Conservation (phyloP, 345 rosid species). For the Erucastrum elatum region DNA sequence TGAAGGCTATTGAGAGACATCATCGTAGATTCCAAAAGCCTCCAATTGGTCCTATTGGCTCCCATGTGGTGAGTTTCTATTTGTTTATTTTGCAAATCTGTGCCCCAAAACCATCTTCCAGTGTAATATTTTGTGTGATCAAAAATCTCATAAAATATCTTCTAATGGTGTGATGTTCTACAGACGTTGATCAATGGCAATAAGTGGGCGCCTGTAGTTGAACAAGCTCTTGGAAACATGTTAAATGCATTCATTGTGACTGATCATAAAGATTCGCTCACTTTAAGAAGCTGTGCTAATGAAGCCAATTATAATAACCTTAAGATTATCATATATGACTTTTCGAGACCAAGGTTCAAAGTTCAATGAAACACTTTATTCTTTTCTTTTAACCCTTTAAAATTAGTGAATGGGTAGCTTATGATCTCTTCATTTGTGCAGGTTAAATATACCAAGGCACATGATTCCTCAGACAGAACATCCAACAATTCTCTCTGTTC, state of each 20-base stretch:
- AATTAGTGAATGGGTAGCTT: slow-evolving; percentile 1
- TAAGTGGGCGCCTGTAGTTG: slow-evolving; percentile 88
- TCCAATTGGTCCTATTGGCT: slow-evolving; percentile 97
- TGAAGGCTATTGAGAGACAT: slow-evolving; percentile 69
- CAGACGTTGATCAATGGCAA: slow-evolving; percentile 77
- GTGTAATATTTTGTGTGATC: slow-evolving; percentile 3
- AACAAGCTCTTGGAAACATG: slow-evolving; percentile 79
- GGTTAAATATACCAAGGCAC: slow-evolving; percentile 72
- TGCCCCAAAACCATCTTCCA: slow-evolving; percentile 1
- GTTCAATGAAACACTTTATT: slow-evolving; percentile 4
- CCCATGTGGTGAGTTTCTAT: slow-evolving; percentile 74
- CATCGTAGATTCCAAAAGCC: slow-evolving; percentile 60
- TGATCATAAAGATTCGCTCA: slow-evolving; percentile 68
- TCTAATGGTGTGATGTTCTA: slow-evolving; percentile 27
- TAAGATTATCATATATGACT: slow-evolving; percentile 78
- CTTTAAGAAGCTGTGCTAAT: slow-evolving; percentile 68
- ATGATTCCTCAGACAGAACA: slow-evolving; percentile 83
- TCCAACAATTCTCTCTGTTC: slow-evolving; percentile 73
- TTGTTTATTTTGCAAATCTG: slow-evolving; percentile 7
- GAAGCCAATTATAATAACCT: slow-evolving; percentile 67
- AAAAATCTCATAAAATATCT: not conserved
- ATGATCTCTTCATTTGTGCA: slow-evolving; percentile 37
- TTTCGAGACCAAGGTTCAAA: slow-evolving; percentile 77
- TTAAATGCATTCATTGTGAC: slow-evolving; percentile 95
- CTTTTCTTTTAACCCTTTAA: slow-evolving; percentile 6